Percentiles rank a stretch among this genome's conserved stretches.
Evolutionary conservation across 495 filamentous ascomycete genomes (phyloP).

Genomic region (Annulohypoxylon maeteangense): DNA sequence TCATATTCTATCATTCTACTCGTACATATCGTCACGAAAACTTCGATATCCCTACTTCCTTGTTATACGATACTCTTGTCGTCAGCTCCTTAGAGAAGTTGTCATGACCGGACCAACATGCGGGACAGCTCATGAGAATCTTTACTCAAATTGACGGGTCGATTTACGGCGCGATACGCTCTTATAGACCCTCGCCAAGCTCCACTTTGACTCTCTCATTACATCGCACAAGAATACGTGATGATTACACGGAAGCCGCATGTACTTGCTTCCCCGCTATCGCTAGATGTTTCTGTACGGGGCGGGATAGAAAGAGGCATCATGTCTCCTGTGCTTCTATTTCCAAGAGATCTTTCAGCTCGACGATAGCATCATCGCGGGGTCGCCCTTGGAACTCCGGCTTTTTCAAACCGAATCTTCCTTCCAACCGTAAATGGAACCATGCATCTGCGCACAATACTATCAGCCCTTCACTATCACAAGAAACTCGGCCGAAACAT

Average conservation of each 20-base stretch:
- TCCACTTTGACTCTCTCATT: constrained; percentile 35
- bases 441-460: constrained; percentile 14
- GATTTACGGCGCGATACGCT: constrained; percentile 61
- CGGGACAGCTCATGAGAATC: constrained; percentile 64
- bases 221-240: constrained; percentile 19
- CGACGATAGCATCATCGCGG: constrained; percentile 31
- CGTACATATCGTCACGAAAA: constrained; percentile 24
- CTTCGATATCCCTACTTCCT: constrained; percentile 26
- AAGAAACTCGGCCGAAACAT: constrained; percentile 39
- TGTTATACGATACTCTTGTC: constrained; percentile 26
- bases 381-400: constrained; percentile 21
- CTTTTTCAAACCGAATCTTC: constrained; percentile 27
- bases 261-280: constrained; percentile 10
- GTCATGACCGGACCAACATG: constrained; percentile 58
- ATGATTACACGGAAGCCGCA: constrained; percentile 18
- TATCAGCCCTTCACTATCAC: constrained; percentile 1
- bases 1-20: too few species aligned
- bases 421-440: constrained; percentile 35
- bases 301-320: constrained; percentile 16
- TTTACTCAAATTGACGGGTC: constrained; percentile 62
- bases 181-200: constrained; percentile 52
- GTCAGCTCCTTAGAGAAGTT: constrained; percentile 47
- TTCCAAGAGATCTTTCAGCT: constrained; percentile 21
- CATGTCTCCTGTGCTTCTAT: neutral
- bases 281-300: constrained; percentile 5